phyloP scores from a whole-genome alignment of 768 basidiomycete genomes.

The Leucocoprinus sp. region DNA sequence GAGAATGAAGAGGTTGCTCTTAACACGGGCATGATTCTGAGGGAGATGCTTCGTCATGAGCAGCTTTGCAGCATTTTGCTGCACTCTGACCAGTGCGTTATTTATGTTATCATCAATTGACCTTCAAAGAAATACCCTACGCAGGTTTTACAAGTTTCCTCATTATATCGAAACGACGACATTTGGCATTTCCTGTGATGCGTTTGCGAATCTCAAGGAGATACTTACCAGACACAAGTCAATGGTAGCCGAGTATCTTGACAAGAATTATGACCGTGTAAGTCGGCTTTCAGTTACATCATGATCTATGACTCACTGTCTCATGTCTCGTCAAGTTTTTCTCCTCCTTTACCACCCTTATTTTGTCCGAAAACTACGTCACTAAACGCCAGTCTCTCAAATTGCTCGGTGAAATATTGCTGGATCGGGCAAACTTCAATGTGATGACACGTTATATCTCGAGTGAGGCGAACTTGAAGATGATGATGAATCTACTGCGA shows the following conservation, averaged over 20 bases:
- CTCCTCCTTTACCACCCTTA: conserved; percentile 85
- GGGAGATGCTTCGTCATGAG: conserved; percentile 95
- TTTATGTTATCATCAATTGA: conserved; percentile 7
- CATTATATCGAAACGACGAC: conserved; percentile 96
- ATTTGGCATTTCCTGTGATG: conserved; percentile 97
- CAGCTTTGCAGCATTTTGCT: conserved; percentile 83
- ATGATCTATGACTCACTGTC: conserved; percentile 12
- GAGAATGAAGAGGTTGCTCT: conserved; percentile 93
- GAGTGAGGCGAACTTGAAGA: conserved; percentile 92
- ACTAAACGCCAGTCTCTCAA: conserved; percentile 99
- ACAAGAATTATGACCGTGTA: conserved; percentile 94
- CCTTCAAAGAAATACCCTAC: conserved; percentile 9
- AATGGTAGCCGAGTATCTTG: conserved; percentile 96
- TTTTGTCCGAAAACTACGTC: conserved; percentile 93
- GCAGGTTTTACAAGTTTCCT: conserved; percentile 92
- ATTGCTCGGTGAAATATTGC: conserved; percentile 92
- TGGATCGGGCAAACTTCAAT: conserved; percentile 96
- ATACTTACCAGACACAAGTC: conserved; percentile 94
- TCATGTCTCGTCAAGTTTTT: conserved; percentile 63
- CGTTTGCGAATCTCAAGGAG: conserved; percentile 96
- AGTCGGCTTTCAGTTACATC: conserved; percentile 18
- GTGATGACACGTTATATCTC: conserved; percentile 99
- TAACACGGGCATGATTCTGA: conserved; percentile 96
- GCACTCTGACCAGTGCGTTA: conserved; percentile 84
- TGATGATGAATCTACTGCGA: conserved; percentile 99